Evolutionary conservation across 176 grass and related monocot genomes (phyloP).

Genomic region (Bromus sterilis): DNA sequence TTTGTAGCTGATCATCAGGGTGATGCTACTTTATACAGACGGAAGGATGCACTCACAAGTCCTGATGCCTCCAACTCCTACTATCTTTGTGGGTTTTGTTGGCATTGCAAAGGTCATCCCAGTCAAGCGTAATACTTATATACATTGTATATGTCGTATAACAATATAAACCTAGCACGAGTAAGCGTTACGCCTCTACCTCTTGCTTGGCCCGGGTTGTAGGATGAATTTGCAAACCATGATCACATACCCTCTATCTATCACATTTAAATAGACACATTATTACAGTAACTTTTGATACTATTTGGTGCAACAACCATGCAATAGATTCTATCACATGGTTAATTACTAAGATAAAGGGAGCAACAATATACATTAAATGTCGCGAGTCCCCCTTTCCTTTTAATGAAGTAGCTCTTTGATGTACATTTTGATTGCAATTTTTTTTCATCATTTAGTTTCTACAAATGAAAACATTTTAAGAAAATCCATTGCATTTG

Average conservation of each 20-base stretch:
- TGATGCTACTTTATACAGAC: not conserved
- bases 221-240: not conserved
- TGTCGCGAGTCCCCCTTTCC: too few species aligned
- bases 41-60: too few species aligned
- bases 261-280: not conserved
- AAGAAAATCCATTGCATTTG: too few species aligned
- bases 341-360: too few species aligned
- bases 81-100: not conserved
- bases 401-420: too few species aligned
- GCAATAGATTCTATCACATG: not conserved
- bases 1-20: too few species aligned
- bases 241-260: not conserved
- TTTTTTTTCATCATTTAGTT: too few species aligned
- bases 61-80: not conserved
- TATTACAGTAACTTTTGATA: not conserved
- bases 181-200: not conserved
- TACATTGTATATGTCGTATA: not conserved
- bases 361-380: too few species aligned
- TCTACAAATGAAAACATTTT: too few species aligned
- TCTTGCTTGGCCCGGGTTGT: not conserved
- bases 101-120: not conserved
- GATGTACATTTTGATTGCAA: too few species aligned
- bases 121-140: not conserved
- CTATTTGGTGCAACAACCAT: not conserved
- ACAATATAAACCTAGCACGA: not conserved